Evolutionary conservation across 495 filamentous ascomycete species (phyloP), one percentile per base, ranked within the genome.

Genomic region (Neurospora sp.): DNA sequence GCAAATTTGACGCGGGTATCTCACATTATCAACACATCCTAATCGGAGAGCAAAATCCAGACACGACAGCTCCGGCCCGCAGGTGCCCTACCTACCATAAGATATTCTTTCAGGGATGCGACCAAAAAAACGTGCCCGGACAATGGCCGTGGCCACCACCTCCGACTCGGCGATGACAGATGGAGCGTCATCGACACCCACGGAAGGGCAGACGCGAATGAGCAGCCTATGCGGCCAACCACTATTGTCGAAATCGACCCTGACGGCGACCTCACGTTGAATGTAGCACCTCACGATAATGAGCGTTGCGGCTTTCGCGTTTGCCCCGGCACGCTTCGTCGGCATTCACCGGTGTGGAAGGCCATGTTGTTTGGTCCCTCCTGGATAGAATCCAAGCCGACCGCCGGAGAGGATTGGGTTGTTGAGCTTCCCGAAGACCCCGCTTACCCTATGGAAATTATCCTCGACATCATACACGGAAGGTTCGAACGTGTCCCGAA

Each of bases 381-480:
- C 0, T 81, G 78, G 44, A 41, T 44, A 11, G 79, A 81, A 39
- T 74, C 75, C 22, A 78, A 79, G 72, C 77, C 75, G 9, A 39
- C 68, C 2, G 71, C 73, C 16, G 69, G 69, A 1, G 10, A 27
- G 7, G 6, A 53, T 0, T 80, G 77, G 77, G 68, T 78, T 6
- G 71, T 79, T 4, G 72, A 74, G 7, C 75, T 82, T 3, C 78
- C 79, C 2, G 79, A 82, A 8, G 80, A 82, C 9, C 4, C 9
- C 1, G 20, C 20, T 20, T 27, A 6, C 11, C 20, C 46, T 0
- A 22, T 53, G 20, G 11, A 53, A 27, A 27, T 53, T 5, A 39
- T 78, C 3, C 74, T 81, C 20, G 76, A 74, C 42, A 80, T 80
- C 68, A 71, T 78, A 46, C 79, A 81, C 40, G 48, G 74, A 14